Evolutionary conservation across 805 yeast species (phyloP).

Genomic region (Ogataea degrootiae): DNA sequence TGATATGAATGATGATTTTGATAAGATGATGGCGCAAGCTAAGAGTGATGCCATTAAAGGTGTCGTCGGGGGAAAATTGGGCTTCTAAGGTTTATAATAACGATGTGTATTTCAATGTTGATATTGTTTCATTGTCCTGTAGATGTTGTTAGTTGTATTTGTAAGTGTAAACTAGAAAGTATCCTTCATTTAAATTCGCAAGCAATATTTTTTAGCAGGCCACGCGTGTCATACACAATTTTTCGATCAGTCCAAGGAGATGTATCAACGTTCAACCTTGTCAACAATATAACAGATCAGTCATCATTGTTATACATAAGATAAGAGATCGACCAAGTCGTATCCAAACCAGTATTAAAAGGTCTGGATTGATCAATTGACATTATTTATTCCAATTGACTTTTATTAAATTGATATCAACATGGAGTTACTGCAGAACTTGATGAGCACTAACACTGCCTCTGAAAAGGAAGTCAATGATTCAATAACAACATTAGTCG

Average conservation of each 20-base stretch:
- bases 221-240: too few species aligned
- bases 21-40: constrained; percentile 25
- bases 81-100: constrained; percentile 6
- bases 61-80: constrained; percentile 19
- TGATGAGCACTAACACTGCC: constrained; percentile 30
- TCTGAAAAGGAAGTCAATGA: constrained; percentile 51
- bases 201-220: too few species aligned
- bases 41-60: constrained; percentile 28
- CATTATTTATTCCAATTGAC: not conserved
- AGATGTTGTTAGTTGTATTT: too few species aligned
- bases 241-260: too few species aligned
- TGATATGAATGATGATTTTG: constrained; percentile 29
- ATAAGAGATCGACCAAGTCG: too few species aligned
- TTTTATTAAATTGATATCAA: not conserved
- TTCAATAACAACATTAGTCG: constrained; percentile 84
- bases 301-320: too few species aligned
- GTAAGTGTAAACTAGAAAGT: too few species aligned
- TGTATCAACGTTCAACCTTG: too few species aligned
- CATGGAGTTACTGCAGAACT: constrained; percentile 32
- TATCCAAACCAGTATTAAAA: too few species aligned
- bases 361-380: not conserved
- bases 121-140: not conserved
- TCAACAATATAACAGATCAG: too few species aligned
- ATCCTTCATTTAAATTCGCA: too few species aligned
- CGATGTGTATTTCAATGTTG: not conserved